Percentiles rank a stretch among this genome's conserved stretches.
Conservation (phyloP, 148 eudicot genomes). For the Suaeda aralocaspica region DNA sequence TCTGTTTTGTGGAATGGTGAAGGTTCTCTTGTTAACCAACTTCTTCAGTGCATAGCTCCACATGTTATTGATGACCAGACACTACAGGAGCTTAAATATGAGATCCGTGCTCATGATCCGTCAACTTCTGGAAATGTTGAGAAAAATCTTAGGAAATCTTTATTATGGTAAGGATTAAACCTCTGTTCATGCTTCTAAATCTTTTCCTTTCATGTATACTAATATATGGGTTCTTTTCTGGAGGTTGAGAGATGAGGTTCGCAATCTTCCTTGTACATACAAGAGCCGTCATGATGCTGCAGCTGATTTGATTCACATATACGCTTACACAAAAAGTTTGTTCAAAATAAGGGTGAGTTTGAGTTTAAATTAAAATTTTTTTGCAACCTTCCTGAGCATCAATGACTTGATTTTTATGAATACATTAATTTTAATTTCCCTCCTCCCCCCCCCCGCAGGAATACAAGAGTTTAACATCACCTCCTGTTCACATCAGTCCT, state of each 20-base stretch:
- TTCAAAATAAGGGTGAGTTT: constrained; percentile 65
- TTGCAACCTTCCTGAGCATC: neutral
- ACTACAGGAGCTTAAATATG: constrained; percentile 56
- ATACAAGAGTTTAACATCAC: constrained; percentile 68
- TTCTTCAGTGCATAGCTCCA: constrained; percentile 70
- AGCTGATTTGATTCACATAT: constrained; percentile 90
- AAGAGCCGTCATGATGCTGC: constrained; percentile 97
- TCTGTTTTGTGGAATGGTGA: constrained; percentile 81
- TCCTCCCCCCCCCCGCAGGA: constrained; percentile 50
- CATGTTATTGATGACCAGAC: constrained; percentile 50
- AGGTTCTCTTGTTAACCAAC: constrained; percentile 76
- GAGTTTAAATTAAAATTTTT: neutral
- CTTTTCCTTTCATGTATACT: constrained; percentile 6
- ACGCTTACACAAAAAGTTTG: constrained; percentile 83
- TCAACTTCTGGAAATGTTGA: constrained; percentile 56
- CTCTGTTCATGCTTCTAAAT: constrained; percentile 1
- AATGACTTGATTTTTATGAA: neutral
- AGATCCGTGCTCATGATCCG: constrained; percentile 75
- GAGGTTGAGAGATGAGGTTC: constrained; percentile 98
- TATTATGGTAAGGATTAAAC: constrained; percentile 59
- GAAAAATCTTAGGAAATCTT: constrained; percentile 68
- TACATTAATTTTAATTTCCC: neutral
- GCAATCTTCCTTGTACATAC: constrained; percentile 72
- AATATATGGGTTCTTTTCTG: neutral
- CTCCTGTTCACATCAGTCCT: constrained; percentile 88